A percentile compares a stretch with the other conserved stretches of the same genome.
Evolutionary conservation across 169 alveolate genomes (phyloP).

Genomic region (Plasmodium vivax): DNA sequence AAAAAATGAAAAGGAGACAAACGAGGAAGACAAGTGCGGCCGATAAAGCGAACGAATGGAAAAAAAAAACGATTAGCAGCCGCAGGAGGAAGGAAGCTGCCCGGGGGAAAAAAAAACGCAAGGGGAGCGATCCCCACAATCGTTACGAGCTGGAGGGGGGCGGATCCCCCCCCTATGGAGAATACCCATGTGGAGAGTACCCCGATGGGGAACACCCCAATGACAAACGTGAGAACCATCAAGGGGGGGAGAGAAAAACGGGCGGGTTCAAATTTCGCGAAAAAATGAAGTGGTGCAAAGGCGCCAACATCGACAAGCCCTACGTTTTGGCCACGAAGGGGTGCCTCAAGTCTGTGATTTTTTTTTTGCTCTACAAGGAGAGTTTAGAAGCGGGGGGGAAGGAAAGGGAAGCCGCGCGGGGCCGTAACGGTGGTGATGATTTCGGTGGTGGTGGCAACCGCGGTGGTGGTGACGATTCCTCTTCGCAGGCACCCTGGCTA

Average conservation of each 20-base stretch:
- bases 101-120: neutral
- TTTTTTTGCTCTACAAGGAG: conserved; percentile 52
- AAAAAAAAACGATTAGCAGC: neutral
- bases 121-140: neutral
- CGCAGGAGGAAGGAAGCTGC: neutral
- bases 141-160: neutral
- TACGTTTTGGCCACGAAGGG: conserved; percentile 74
- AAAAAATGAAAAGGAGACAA: neutral
- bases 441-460: too few relatives aligned
- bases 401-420: neutral
- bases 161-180: neutral
- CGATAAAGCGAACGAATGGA: neutral
- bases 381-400: neutral
- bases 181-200: neutral
- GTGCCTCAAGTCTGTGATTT: conserved; percentile 56
- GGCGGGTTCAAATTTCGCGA: conserved; percentile 19
- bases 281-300: conserved; percentile 42
- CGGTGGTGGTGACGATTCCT: neutral
- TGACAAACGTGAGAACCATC: neutral
- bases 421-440: neutral
- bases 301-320: conserved; percentile 48
- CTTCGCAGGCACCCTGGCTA: neutral
- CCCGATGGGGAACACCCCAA: neutral
- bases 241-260: neutral
- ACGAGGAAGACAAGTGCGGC: neutral